Percentiles rank a stretch among this genome's conserved stretches.
These are phyloP conservation scores for Prosopis cineraria DNA, from an alignment of 306 rosid species.

Conservation along the genomic window DNA sequence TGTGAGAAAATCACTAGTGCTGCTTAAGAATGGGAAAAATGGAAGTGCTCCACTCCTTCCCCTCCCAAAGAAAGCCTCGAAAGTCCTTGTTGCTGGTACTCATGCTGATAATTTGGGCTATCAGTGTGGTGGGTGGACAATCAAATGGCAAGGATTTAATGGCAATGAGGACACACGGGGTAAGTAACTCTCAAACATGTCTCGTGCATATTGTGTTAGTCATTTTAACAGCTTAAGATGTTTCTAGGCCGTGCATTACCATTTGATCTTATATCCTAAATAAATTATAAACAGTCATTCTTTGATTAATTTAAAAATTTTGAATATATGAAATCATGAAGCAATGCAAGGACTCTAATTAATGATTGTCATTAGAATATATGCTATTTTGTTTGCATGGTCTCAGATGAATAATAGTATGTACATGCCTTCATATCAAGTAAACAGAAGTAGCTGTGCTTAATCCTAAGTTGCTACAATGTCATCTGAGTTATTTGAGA, in stretches of 20 bases:
- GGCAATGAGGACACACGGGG: conserved; percentile 81
- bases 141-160: conserved; percentile 88
- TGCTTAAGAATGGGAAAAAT: conserved; percentile 89
- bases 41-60: conserved; percentile 70
- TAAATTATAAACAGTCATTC: background rate
- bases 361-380: too few relatives aligned
- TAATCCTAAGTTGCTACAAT: too few relatives aligned
- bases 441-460: too few relatives aligned
- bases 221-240: background rate
- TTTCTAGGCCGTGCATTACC: background rate
- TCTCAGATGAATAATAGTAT: too few relatives aligned
- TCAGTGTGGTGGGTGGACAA: conserved; percentile 99
- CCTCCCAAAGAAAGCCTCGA: conserved; percentile 69
- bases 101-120: conserved; percentile 97
- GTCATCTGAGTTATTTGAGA: too few relatives aligned
- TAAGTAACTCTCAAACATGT: conserved; percentile 41
- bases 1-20: conserved; percentile 89
- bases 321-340: background rate
- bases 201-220: background rate
- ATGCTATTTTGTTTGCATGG: too few relatives aligned
- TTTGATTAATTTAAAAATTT: background rate
- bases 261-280: background rate
- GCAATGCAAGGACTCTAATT: too few relatives aligned
- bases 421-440: too few relatives aligned
- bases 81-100: conserved; percentile 78